A percentile compares a stretch with the other conserved stretches of the same genome.
These are phyloP conservation scores for Starmerella apicola DNA, from an alignment of 805 yeast genomes.

Conservation along the genomic window DNA sequence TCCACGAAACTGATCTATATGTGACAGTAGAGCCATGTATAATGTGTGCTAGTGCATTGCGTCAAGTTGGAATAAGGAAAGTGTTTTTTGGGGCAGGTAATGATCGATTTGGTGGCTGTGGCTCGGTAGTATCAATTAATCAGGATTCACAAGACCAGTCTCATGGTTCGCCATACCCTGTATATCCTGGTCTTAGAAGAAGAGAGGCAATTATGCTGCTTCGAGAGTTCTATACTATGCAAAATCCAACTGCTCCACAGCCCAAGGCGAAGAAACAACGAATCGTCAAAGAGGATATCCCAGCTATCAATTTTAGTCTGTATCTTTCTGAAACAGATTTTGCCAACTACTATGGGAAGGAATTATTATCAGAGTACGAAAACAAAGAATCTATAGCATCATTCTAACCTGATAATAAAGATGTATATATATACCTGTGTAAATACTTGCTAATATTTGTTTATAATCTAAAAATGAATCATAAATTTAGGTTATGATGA, in stretches of 20 bases:
- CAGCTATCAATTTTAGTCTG: constrained; percentile 43
- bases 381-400: constrained; percentile 3
- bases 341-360: constrained; percentile 37
- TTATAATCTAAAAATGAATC: no score
- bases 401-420: neutral
- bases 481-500: no score
- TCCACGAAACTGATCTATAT: constrained; percentile 53
- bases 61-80: constrained; percentile 59
- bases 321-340: constrained; percentile 46
- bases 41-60: constrained; percentile 89
- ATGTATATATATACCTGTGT: no score
- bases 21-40: constrained; percentile 97
- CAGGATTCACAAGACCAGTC: constrained; percentile 28
- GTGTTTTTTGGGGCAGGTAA: constrained; percentile 90
- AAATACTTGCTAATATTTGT: no score
- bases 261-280: constrained; percentile 58
- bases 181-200: constrained; percentile 66
- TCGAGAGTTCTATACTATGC: constrained; percentile 72
- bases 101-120: constrained; percentile 94
- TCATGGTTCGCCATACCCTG: constrained; percentile 33
- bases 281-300: constrained; percentile 37
- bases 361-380: constrained; percentile 21
- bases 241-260: constrained; percentile 73
- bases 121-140: constrained; percentile 60
- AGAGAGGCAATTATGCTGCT: constrained; percentile 73